Conservation (phyloP, 371 early-diverging fungal genomes). For the Lichtheimia corymbifera region DNA sequence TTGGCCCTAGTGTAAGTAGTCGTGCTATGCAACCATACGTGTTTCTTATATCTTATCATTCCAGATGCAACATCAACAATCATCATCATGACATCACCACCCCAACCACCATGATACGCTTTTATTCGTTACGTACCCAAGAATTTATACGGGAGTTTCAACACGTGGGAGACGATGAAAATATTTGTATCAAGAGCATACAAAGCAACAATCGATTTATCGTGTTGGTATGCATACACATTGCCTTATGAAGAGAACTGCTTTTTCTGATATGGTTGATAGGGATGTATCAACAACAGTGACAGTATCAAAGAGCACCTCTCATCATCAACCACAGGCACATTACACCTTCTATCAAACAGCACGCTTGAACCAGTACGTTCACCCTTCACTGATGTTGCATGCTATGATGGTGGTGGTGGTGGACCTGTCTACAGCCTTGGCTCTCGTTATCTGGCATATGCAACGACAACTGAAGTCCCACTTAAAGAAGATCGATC, state of each 20-base stretch:
- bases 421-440: conserved; percentile 51
- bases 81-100: too few species aligned
- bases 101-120: conserved; percentile 3
- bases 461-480: conserved; percentile 52
- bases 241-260: background rate
- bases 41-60: too few species aligned
- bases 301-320: background rate
- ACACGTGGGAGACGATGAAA: background rate
- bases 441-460: conserved; percentile 63
- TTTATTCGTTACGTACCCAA: conserved; percentile 55
- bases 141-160: conserved; percentile 16
- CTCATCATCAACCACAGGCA: background rate
- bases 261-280: background rate
- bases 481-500: background rate
- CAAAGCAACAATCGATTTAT: conserved; percentile 3
- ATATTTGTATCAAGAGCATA: background rate
- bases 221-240: conserved; percentile 4
- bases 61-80: too few species aligned
- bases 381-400: conserved; percentile 45
- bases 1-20: conserved; percentile 54
- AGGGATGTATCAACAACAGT: background rate
- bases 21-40: background rate
- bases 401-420: conserved; percentile 26
- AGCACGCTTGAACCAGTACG: too few species aligned
- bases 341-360: background rate